phyloP scores from a whole-genome alignment of 73 alveolate species.

The Stentor roeselii region DNA sequence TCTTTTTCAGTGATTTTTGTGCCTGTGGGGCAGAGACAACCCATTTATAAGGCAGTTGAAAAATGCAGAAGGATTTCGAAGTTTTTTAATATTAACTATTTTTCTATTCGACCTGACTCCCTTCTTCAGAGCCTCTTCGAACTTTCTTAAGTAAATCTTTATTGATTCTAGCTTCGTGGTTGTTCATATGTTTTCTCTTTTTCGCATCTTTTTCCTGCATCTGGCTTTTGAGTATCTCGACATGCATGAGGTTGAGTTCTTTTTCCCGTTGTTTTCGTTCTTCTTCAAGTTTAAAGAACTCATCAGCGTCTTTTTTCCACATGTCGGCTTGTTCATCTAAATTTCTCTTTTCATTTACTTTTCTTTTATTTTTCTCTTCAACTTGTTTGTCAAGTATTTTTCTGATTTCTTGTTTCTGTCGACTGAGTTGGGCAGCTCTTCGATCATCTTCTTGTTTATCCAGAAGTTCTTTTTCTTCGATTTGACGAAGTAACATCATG shows the following conservation, averaged over 20 bases:
- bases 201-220: neutral
- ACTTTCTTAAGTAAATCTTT: constrained; percentile 43
- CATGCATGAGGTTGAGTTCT: neutral
- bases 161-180: constrained; percentile 41
- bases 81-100: no score
- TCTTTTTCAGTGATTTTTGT: no score
- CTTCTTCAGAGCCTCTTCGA: no score
- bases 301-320: neutral
- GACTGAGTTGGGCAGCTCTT: neutral
- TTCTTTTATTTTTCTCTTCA: neutral
- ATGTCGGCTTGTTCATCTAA: neutral
- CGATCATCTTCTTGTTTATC: neutral
- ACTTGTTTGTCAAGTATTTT: neutral
- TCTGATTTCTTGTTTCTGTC: neutral
- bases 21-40: no score
- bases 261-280: neutral
- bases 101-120: no score
- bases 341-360: neutral
- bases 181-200: constrained; percentile 50
- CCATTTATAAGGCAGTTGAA: no score
- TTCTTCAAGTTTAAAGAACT: neutral
- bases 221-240: neutral
- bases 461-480: neutral
- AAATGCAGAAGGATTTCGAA: no score
- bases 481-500: neutral